Conservation (phyloP, 106 monocot genomes). For the Apostasia ramifera region DNA sequence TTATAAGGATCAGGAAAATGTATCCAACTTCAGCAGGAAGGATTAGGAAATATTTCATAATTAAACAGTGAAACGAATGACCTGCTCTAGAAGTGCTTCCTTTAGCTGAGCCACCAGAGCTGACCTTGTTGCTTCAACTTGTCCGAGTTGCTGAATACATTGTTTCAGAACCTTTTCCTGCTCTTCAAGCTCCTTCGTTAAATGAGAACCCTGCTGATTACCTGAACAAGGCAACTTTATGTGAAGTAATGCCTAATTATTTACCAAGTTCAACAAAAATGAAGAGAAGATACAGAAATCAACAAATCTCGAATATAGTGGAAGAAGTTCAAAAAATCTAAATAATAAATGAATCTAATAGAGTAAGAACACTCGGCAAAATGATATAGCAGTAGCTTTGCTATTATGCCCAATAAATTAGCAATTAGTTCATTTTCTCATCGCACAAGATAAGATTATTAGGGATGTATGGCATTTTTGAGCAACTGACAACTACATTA, state of each 20-base stretch:
- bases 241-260: background rate
- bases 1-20: constrained; percentile 2
- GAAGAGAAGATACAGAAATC: background rate
- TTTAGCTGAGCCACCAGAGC: constrained; percentile 54
- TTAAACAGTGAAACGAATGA: constrained; percentile 7
- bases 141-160: constrained; percentile 73
- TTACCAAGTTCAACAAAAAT: background rate
- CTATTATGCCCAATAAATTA: no score
- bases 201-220: constrained; percentile 36
- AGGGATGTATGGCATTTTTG: no score
- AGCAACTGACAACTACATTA: no score
- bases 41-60: background rate
- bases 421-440: no score
- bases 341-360: background rate
- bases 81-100: constrained; percentile 89
- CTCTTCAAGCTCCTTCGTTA: constrained; percentile 52
- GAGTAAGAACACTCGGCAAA: background rate
- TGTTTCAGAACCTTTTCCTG: constrained; percentile 67
- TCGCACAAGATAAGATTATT: no score
- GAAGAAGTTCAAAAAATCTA: background rate
- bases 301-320: background rate
- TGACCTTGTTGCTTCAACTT: constrained; percentile 51
- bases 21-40: background rate
- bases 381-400: no score
- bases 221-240: constrained; percentile 27